Evolutionary conservation across 257 asterid species (phyloP), one percentile per base, ranked within the genome.

Genomic region (Salvia miltiorrhiza): DNA sequence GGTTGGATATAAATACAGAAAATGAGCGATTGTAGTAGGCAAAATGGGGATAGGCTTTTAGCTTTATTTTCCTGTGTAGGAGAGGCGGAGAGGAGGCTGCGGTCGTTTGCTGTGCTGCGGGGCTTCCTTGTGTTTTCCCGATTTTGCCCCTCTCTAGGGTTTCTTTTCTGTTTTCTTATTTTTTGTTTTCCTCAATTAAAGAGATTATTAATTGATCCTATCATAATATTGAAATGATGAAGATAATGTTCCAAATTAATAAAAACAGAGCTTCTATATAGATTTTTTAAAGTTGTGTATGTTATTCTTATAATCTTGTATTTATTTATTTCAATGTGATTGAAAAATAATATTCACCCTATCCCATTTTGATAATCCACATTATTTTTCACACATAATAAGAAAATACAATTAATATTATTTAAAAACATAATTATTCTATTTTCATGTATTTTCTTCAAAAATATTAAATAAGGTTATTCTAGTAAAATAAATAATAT

Each of bases 71-170:
- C 49, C 48, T 19, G 58, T n/a, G 50, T 13, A 23, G 33, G 67
- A 75, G 79, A 50, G 58, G 74, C 63, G 37, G 32, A 33, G 76
- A 76, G 65, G 32, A 56, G 67, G 77, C 60, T 76, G 63, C 69
- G 76, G 48, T 35, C 13, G 19, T 44, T 35, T 20, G 35, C 62
- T 40, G 35, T 9, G 35, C 70, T 49, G 26, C 8, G 16, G 16
- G 14, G 3, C 48, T 70, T 47, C 28, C 4, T 1, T n/a, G 28
- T 32, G 24, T 40, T 41, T 48, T 65, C 19, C 69, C 74, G 4
- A 10, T 49, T 58, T 57, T 71, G 21, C 74, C 77, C 73, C 52
- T 55, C 7, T 3, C 70, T 76, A 71, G 81, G 76, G 76, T 71
- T 71, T 71, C 63, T 35, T 60, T 30, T 28, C n/a, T 12, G n/a